Percentiles rank a stretch among this genome's conserved stretches.
phyloP scores from a whole-genome alignment of 257 asterid genomes.

The Linderniella brevidens region DNA sequence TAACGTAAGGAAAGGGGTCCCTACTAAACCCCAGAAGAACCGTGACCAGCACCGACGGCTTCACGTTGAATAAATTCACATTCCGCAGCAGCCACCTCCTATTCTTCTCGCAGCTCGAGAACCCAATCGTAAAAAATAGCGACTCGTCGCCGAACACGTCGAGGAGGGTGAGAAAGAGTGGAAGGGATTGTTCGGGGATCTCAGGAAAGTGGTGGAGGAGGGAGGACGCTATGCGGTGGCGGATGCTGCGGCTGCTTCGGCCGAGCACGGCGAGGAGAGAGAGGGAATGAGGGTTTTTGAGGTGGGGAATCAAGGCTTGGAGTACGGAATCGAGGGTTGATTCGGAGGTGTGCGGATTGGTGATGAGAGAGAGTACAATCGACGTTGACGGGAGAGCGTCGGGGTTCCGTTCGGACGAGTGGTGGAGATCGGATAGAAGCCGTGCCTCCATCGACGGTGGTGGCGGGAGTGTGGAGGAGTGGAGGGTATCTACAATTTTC shows the following conservation, averaged over 20 bases:
- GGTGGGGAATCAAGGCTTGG: constrained; percentile 25
- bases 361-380: constrained; percentile 36
- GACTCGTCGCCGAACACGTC: constrained; percentile 31
- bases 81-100: constrained; percentile 54
- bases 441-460: constrained; percentile 27
- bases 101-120: constrained; percentile 22
- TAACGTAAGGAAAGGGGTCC: constrained; percentile 68
- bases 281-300: constrained; percentile 26
- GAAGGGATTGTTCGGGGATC: constrained; percentile 20
- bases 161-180: constrained; percentile 40
- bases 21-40: constrained; percentile 62
- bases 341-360: constrained; percentile 47
- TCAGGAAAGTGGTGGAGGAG: constrained; percentile 25
- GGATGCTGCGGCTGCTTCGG: constrained; percentile 26
- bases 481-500: not conserved
- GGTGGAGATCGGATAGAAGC: constrained; percentile 18
- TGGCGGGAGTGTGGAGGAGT: not conserved
- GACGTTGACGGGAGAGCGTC: constrained; percentile 8
- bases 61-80: constrained; percentile 30
- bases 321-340: constrained; percentile 26
- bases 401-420: constrained; percentile 5
- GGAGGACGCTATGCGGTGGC: constrained; percentile 19
- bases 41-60: constrained; percentile 61
- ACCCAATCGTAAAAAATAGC: constrained; percentile 48
- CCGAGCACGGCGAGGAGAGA: constrained; percentile 34